Base-by-base conservation (phyloP, 1,139 yeast species). In the Scheffersomyces stambukii region DNA sequence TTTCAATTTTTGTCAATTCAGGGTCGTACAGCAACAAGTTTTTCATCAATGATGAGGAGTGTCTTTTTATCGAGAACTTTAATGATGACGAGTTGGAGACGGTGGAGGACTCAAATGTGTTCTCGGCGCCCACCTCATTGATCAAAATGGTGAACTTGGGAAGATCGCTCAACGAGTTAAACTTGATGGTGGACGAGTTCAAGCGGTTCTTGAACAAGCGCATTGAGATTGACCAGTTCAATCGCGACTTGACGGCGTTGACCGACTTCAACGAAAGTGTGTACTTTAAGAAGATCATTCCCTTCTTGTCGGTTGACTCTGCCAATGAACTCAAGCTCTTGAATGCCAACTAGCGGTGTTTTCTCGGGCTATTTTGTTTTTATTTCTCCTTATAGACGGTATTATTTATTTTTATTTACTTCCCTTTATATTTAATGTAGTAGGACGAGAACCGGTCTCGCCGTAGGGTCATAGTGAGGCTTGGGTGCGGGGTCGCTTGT, bases 121-220 rank as follows among this genome's bases (percentile, higher is more conserved):
- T n/a, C n/a, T n/a, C n/a, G n/a, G n/a, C n/a, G n/a, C n/a, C n/a
- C n/a, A 13, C n/a, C 8, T 14, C 19, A 9, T 32, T 13, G 32
- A 38, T 32, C 18, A 39, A 37, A 13, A 42, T 45, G 48, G 33
- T 49, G 7, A 57, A 72, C 36, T 59, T 79, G 17, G 89, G 88
- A 6, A 67, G 75, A 34, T 64, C 83, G n/a, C 49, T 82, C 31
- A 75, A 75, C 38, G 91, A 82, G 45, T 77, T 86, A 80, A 69
- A 70, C 32, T 31, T 41, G 3, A 53, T 68, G 21, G 77, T 79
- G 16, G 61, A 64, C 3, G 84, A 79, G 45, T 80, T 77, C 48
- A 82, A 78, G 43, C 53, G 54, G 24, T 81, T 67, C 47, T 63
- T 78, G 42, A 54, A 63, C 27, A 48, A 46, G 13, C 52, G 60